Conservation (phyloP, 2,329 filamentous ascomycete genomes). For the Penicillium sp. region DNA sequence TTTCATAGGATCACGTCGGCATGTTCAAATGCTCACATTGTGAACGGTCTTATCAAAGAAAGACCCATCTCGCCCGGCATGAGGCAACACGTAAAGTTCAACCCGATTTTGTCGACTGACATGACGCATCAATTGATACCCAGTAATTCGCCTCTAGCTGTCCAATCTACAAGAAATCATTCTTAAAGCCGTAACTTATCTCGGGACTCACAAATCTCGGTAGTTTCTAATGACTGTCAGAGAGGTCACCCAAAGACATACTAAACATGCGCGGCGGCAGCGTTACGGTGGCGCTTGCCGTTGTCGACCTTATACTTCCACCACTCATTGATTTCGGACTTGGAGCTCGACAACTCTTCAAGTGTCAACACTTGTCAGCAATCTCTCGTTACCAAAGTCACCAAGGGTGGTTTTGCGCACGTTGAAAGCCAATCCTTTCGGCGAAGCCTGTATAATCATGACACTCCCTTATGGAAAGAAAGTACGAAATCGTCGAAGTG, state of each 20-base stretch:
- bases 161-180: conserved; percentile 28
- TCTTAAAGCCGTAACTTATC: conserved; percentile 29
- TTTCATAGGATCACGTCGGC: not conserved
- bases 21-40: conserved; percentile 29
- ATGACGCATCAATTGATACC: conserved; percentile 20
- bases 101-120: no score
- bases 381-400: conserved; percentile 8
- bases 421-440: not conserved
- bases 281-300: not conserved
- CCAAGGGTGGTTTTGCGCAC: not conserved
- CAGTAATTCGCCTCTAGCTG: conserved; percentile 22
- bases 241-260: no score
- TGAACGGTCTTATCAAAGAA: conserved; percentile 28
- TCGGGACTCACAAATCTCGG: no score
- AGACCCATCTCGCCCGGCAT: conserved; percentile 27
- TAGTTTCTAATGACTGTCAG: no score
- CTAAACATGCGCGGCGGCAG: not conserved
- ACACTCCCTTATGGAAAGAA: conserved; percentile 16
- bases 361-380: not conserved
- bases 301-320: not conserved
- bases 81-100: conserved; percentile 28
- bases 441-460: conserved; percentile 13
- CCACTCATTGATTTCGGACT: not conserved
- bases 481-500: conserved; percentile 19
- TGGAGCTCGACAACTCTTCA: not conserved